Percentiles rank a stretch among this genome's conserved stretches.
Conservation (phyloP, 495 filamentous ascomycete species). For the Podospora sp. region DNA sequence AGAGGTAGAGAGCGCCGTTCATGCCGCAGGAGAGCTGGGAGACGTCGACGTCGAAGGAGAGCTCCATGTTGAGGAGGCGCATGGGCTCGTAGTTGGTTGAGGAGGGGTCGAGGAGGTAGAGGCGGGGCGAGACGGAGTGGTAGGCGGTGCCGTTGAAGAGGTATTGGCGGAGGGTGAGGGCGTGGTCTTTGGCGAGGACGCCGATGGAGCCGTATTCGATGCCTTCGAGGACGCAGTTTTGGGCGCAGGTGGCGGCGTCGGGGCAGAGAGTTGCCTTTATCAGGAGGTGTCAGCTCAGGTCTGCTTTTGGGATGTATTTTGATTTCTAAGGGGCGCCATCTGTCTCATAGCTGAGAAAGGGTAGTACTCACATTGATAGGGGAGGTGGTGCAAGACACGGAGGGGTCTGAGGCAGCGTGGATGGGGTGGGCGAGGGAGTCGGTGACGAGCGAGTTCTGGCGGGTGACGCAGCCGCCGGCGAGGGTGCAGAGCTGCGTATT, state of each 20-base stretch:
- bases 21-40: slow-evolving; percentile 64
- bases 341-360: no score
- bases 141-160: slow-evolving; percentile 33
- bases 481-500: slow-evolving; percentile 53
- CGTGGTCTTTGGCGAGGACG: slow-evolving; percentile 44
- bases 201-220: slow-evolving; percentile 50
- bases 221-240: slow-evolving; percentile 54
- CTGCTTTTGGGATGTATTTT: no score
- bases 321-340: no score
- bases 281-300: no score
- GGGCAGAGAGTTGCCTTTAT: slow-evolving; percentile 53
- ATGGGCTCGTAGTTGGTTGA: slow-evolving; percentile 62
- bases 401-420: slow-evolving; percentile 42
- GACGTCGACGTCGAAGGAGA: slow-evolving; percentile 66
- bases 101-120: slow-evolving; percentile 61
- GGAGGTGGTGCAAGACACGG: slow-evolving; percentile 43
- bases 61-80: slow-evolving; percentile 59
- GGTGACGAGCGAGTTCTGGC: slow-evolving; percentile 51
- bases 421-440: slow-evolving; percentile 54
- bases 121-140: slow-evolving; percentile 52
- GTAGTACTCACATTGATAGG: slow-evolving; percentile 50
- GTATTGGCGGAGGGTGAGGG: slow-evolving; percentile 50
- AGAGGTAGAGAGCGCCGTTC: slow-evolving; percentile 70
- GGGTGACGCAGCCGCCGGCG: slow-evolving; percentile 47
- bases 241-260: slow-evolving; percentile 51